These are phyloP conservation scores for Catharanthus roseus DNA, from an alignment of 257 asterid species.

Conservation along the genomic window DNA sequence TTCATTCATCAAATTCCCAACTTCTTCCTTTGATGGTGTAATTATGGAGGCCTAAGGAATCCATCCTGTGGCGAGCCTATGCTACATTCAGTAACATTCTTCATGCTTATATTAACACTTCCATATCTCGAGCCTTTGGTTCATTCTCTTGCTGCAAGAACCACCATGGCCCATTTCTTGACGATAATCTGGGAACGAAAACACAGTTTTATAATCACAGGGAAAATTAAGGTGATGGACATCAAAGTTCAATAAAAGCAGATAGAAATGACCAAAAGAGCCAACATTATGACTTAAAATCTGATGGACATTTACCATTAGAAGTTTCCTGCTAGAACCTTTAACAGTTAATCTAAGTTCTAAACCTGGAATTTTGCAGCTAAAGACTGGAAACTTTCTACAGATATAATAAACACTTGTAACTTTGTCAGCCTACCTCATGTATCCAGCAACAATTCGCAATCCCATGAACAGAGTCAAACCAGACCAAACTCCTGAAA, in stretches of 20 bases:
- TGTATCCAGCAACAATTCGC: conserved; percentile 33
- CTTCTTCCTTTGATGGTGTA: background rate
- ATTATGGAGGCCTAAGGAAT: no score
- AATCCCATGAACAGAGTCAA: conserved; percentile 41
- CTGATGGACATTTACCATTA: no score
- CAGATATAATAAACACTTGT: background rate
- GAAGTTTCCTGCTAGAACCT: background rate
- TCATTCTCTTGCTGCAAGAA: conserved; percentile 31
- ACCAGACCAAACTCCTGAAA: conserved; percentile 42
- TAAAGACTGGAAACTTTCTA: background rate
- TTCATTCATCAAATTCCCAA: background rate
- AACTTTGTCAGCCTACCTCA: conserved; percentile 32
- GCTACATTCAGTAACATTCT: no score
- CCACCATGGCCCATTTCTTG: conserved; percentile 47
- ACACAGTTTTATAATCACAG: background rate
- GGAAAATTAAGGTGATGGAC: background rate
- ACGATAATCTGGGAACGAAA: conserved; percentile 27
- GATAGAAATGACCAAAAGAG: background rate
- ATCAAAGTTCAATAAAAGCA: background rate
- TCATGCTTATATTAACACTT: conserved; percentile 6
- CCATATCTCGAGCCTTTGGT: conserved; percentile 24
- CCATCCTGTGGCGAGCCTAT: no score
- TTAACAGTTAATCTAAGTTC: no score
- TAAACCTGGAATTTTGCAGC: no score
- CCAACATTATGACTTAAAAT: background rate